Evolutionary conservation across 139 green algal species (phyloP).

Genomic region (Prasinococcaceae sp.): DNA sequence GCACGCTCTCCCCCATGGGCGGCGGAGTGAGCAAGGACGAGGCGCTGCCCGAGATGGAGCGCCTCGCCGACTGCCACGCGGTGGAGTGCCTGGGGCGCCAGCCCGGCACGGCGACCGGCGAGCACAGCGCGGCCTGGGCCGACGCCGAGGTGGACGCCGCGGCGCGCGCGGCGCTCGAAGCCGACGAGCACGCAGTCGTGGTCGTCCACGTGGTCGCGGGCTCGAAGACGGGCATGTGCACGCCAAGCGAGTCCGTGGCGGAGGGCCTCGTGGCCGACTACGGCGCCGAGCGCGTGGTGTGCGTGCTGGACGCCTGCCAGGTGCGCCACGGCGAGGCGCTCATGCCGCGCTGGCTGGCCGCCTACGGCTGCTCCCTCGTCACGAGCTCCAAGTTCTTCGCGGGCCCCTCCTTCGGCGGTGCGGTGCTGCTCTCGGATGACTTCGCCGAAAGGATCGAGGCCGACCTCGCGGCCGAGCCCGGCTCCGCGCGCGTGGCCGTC

Average conservation of each 20-base stretch:
- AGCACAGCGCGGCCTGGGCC: background rate
- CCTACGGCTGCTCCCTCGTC: background rate
- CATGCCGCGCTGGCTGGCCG: constrained; percentile 5
- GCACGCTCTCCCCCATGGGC: background rate
- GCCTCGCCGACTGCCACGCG: background rate
- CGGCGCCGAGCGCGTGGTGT: constrained; percentile 3
- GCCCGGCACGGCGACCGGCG: background rate
- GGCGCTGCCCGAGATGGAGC: background rate
- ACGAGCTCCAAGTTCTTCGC: constrained; percentile 12
- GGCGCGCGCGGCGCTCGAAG: constrained; percentile 1
- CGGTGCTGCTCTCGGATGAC: background rate
- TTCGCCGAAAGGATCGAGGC: background rate
- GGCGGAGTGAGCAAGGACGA: background rate
- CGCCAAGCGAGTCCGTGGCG: background rate
- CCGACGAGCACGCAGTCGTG: background rate
- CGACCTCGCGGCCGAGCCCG: background rate
- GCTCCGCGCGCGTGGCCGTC: background rate
- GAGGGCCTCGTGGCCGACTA: constrained; percentile 1
- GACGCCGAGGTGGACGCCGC: background rate
- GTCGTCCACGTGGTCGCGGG: constrained; percentile 10
- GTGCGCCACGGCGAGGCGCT: constrained; percentile 1
- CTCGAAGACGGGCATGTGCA: constrained; percentile 4
- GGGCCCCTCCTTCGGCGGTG: constrained; percentile 6
- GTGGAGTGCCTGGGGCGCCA: constrained; percentile 2
- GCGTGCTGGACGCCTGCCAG: constrained; percentile 8